phyloP scores from a whole-genome alignment of 2,329 filamentous ascomycete species.

The Coniochaeta sp. region DNA sequence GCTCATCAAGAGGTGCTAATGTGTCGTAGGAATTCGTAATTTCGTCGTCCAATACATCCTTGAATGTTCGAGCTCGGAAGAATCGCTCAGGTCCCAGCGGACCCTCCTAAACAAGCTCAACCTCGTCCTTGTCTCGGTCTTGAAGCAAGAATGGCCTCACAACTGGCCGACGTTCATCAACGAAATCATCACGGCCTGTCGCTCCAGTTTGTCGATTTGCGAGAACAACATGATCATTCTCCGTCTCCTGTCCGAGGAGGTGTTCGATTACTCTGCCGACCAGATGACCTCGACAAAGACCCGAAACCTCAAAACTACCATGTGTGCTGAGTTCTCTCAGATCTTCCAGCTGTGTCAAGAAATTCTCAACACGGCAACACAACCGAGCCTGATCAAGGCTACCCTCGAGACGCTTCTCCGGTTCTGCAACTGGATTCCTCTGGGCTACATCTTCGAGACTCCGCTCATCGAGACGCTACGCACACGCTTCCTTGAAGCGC shows the following conservation, averaged over 20 bases:
- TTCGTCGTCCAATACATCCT: conserved; percentile 99
- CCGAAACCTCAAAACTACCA: conserved; percentile 92
- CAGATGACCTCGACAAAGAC: conserved; percentile 99
- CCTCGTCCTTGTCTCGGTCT: conserved; percentile 88
- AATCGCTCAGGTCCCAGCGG: conserved; percentile 74
- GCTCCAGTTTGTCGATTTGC: conserved; percentile 92
- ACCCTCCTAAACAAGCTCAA: conserved; percentile 97
- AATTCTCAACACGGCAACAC: conserved; percentile 79
- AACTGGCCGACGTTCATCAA: conserved; percentile 99
- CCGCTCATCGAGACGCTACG: conserved; percentile 90
- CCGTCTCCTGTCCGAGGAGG: conserved; percentile 89
- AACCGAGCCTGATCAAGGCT: conserved; percentile 86
- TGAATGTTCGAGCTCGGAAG: conserved; percentile 83
- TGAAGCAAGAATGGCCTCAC: conserved; percentile 99
- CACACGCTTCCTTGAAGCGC: conserved; percentile 84
- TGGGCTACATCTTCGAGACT: conserved; percentile 98
- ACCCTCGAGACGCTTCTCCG: conserved; percentile 91
- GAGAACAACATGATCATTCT: conserved; percentile 99
- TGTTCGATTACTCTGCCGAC: conserved; percentile 97
- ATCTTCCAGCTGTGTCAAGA: conserved; percentile 98
- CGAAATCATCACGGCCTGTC: conserved; percentile 95
- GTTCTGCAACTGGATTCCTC: conserved; percentile 98
- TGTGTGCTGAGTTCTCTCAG: conserved; percentile 97
- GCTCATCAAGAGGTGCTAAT: conserved; percentile 14
- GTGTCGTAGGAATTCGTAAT: conserved; percentile 77